Conservation (phyloP, 768 basidiomycete species). For the Phanerochaete sordida region DNA sequence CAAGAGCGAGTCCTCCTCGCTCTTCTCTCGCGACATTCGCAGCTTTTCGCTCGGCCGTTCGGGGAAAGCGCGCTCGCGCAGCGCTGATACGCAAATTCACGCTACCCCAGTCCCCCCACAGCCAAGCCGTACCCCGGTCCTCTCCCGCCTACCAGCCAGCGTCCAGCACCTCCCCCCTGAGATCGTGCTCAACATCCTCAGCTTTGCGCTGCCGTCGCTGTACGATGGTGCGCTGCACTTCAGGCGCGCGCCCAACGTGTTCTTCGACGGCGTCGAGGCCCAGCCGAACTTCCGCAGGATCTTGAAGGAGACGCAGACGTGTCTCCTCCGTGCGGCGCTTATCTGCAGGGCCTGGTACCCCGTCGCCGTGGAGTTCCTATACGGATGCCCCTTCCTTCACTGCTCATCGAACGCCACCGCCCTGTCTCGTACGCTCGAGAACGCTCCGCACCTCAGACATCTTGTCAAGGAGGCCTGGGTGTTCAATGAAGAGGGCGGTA, state of each 20-base stretch:
- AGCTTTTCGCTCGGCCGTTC: slow-evolving; percentile 1
- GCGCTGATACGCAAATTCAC: not conserved
- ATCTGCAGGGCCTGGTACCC: slow-evolving; percentile 10
- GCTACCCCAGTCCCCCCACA: slow-evolving; percentile 12
- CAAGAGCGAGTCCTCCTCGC: not conserved
- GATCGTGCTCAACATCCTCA: slow-evolving; percentile 10
- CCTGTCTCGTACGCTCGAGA: slow-evolving; percentile 5
- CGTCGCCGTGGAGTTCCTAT: slow-evolving; percentile 8
- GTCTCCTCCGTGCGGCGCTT: slow-evolving; percentile 3
- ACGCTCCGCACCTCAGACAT: not conserved
- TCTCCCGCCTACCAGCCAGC: slow-evolving; percentile 11
- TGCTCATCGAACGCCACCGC: not conserved
- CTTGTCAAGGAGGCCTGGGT: slow-evolving; percentile 12
- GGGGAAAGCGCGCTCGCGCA: not conserved
- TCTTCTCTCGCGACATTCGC: slow-evolving; percentile 5
- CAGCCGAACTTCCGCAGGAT: slow-evolving; percentile 6
- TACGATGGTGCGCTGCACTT: slow-evolving; percentile 5
- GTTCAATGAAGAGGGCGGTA: slow-evolving; percentile 10
- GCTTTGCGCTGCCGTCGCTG: slow-evolving; percentile 10
- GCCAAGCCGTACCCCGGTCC: slow-evolving; percentile 3
- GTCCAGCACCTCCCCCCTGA: slow-evolving; percentile 11
- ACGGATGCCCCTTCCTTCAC: slow-evolving; percentile 11
- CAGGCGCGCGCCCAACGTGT: not conserved
- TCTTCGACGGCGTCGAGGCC: slow-evolving; percentile 2
- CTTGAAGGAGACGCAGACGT: slow-evolving; percentile 4